Conservation (phyloP, 495 filamentous ascomycete species). For the Halenospora varia region DNA sequence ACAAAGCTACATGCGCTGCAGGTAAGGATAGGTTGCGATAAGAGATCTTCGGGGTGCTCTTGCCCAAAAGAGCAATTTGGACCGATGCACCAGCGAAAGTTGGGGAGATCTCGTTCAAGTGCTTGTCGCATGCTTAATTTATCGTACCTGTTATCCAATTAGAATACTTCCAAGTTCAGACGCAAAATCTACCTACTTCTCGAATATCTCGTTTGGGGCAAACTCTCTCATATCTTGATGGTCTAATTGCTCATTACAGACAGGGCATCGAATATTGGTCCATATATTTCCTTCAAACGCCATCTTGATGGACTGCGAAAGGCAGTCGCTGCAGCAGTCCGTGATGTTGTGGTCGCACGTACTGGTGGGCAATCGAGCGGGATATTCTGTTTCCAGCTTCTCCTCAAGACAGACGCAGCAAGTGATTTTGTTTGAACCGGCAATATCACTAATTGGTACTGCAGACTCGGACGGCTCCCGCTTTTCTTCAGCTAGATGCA, state of each 20-base stretch:
- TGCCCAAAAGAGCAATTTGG: constrained; percentile 11
- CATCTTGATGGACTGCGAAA: background rate
- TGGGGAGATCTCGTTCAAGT: constrained; percentile 3
- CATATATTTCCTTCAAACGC: constrained; percentile 13
- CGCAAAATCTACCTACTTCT: no score
- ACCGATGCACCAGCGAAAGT: constrained; percentile 16
- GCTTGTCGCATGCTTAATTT: constrained; percentile 3
- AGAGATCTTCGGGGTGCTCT: constrained; percentile 7
- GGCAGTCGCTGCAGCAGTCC: constrained; percentile 8
- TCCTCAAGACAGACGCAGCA: constrained; percentile 13
- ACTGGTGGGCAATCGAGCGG: constrained; percentile 1
- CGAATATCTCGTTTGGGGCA: constrained; percentile 9
- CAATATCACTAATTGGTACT: background rate
- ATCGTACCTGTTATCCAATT: constrained; percentile 11
- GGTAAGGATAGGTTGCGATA: constrained; percentile 3
- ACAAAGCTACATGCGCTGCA: constrained; percentile 13
- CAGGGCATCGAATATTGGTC: constrained; percentile 15
- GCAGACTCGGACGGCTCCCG: background rate
- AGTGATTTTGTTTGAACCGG: background rate
- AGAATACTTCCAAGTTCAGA: no score
- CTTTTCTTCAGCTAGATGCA: background rate
- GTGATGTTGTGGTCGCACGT: constrained; percentile 1
- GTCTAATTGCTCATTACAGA: constrained; percentile 9
- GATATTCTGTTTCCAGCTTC: constrained; percentile 5
- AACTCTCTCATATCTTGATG: constrained; percentile 14